Conservation (phyloP, 108 stramenopile species). For the Epithemia pelagica region DNA sequence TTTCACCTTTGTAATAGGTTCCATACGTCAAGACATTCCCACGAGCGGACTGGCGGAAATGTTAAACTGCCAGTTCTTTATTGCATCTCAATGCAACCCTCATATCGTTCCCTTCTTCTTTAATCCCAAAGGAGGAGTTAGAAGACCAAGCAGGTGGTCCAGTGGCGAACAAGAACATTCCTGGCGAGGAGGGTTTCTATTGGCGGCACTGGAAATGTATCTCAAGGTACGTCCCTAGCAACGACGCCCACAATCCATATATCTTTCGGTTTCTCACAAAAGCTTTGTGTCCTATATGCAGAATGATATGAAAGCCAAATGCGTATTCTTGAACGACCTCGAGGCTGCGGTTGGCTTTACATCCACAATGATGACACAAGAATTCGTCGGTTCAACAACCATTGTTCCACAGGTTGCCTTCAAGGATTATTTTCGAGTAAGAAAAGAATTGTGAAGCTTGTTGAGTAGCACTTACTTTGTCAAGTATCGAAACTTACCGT, state of each 20-base stretch:
- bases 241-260: too few relatives aligned
- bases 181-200: slow-evolving; percentile 82
- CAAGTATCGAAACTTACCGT: too few relatives aligned
- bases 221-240: slow-evolving; percentile 37
- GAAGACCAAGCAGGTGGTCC: slow-evolving; percentile 80
- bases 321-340: slow-evolving; percentile 72
- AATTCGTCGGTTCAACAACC: slow-evolving; percentile 65
- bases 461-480: too few relatives aligned
- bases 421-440: slow-evolving; percentile 61
- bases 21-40: slow-evolving; percentile 86
- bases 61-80: slow-evolving; percentile 94
- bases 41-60: slow-evolving; percentile 80
- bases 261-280: too few relatives aligned
- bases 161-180: slow-evolving; percentile 48
- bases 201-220: slow-evolving; percentile 53
- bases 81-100: slow-evolving; percentile 84
- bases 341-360: slow-evolving; percentile 84
- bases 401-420: slow-evolving; percentile 78
- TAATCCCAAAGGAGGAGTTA: slow-evolving; percentile 73
- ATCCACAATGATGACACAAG: slow-evolving; percentile 69
- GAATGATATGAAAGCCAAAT: slow-evolving; percentile 83
- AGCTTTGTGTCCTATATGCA: too few relatives aligned
- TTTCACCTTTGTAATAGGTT: too few relatives aligned
- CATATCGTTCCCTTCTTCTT: slow-evolving; percentile 83
- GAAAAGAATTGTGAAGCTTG: slow-evolving; percentile 2